Percentiles rank a stretch among this genome's conserved stretches.
These are phyloP conservation scores for Pyronema omphalodes DNA, from an alignment of 495 filamentous ascomycete genomes.

Conservation along the genomic window DNA sequence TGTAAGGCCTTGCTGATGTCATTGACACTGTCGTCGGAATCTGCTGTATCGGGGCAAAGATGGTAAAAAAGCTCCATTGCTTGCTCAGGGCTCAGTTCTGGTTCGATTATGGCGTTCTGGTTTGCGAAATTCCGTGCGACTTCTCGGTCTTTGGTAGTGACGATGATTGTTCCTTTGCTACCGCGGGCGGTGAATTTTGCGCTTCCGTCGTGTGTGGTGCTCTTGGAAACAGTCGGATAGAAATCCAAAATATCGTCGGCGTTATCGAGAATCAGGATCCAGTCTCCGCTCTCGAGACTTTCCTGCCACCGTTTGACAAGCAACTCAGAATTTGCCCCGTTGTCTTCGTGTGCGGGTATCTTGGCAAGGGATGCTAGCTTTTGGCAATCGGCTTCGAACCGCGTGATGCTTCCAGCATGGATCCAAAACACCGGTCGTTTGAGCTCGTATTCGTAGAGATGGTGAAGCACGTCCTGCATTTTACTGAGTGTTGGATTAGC, in stretches of 20 bases:
- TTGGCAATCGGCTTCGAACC: constrained; percentile 13
- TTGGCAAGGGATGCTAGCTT: constrained; percentile 1
- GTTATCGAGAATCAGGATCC: constrained; percentile 13
- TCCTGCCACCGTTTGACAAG: constrained; percentile 11
- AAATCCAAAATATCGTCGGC: constrained; percentile 11
- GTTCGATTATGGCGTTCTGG: neutral
- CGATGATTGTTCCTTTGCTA: constrained; percentile 20
- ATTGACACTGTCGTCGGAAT: too few species aligned
- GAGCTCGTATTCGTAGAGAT: constrained; percentile 20
- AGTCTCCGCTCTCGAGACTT: constrained; percentile 6
- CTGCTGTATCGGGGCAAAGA: neutral
- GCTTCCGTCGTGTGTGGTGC: neutral
- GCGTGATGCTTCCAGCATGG: constrained; percentile 7
- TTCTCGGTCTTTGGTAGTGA: constrained; percentile 22
- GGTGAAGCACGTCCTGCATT: constrained; percentile 32
- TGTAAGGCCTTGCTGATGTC: constrained; percentile 5
- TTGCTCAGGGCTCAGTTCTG: neutral
- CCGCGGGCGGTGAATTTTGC: constrained; percentile 9
- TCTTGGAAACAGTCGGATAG: neutral
- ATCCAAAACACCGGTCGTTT: constrained; percentile 24
- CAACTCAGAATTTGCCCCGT: constrained; percentile 1
- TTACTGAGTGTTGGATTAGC: neutral
- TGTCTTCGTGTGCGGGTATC: constrained; percentile 8
- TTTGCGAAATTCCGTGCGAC: constrained; percentile 6
- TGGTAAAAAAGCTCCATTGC: neutral